These are phyloP conservation scores for Bonia amplexicaulis DNA, from an alignment of 176 grass and related monocot genomes.

Conservation along the genomic window DNA sequence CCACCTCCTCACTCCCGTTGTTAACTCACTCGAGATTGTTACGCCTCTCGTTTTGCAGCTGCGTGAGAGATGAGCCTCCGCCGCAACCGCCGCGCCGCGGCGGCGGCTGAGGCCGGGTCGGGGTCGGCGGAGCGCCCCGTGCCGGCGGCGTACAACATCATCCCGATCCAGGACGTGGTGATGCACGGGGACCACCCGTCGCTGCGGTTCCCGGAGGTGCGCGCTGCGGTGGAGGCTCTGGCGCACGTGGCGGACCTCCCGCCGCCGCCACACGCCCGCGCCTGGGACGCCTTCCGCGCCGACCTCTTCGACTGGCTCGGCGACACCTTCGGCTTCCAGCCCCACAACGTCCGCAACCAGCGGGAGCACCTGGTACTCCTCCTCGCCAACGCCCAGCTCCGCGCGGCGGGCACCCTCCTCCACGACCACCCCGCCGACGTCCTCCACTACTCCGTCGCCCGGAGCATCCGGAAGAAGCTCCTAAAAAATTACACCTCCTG, in stretches of 20 bases:
- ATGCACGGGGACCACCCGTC: constrained; percentile 55
- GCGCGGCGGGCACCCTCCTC: constrained; percentile 13
- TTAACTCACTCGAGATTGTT: background rate
- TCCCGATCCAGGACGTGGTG: constrained; percentile 79
- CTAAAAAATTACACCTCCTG: constrained; percentile 77
- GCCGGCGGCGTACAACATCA: constrained; percentile 73
- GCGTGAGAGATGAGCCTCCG: constrained; percentile 44
- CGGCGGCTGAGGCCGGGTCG: background rate
- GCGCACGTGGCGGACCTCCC: constrained; percentile 48
- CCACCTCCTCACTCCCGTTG: background rate
- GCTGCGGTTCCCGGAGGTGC: constrained; percentile 75
- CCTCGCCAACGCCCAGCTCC: constrained; percentile 94
- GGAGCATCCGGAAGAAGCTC: constrained; percentile 66
- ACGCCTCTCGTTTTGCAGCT: constrained; percentile 28
- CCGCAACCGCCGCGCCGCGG: constrained; percentile 55
- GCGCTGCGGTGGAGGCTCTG: constrained; percentile 63
- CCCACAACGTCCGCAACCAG: constrained; percentile 84
- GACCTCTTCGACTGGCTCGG: constrained; percentile 97
- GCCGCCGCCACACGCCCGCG: constrained; percentile 30
- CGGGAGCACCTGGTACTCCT: constrained; percentile 94
- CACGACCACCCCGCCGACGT: constrained; percentile 41
- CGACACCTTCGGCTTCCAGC: constrained; percentile 83
- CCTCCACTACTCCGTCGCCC: constrained; percentile 51
- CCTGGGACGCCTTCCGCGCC: constrained; percentile 27
- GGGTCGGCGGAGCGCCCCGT: background rate